These are phyloP conservation scores for Akanthomyces muscarius DNA, from an alignment of 2,329 filamentous ascomycete genomes.

Conservation along the genomic window DNA sequence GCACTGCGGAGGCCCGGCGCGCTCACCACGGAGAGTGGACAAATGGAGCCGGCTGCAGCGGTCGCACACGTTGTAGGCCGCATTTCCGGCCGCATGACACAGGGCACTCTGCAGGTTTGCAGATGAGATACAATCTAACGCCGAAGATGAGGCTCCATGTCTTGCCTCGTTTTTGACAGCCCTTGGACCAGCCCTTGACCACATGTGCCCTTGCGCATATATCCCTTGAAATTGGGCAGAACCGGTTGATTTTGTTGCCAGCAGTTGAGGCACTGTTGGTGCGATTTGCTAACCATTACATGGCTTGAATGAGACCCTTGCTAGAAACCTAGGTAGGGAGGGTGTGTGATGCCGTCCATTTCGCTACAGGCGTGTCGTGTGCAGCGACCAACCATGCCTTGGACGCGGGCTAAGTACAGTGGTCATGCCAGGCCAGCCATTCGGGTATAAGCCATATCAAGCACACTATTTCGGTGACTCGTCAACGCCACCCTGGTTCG, in stretches of 20 bases:
- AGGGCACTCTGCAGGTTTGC: background rate
- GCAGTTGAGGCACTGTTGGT: background rate
- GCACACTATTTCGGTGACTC: slow-evolving; percentile 8
- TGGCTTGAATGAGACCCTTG: no score
- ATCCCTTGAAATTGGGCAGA: background rate
- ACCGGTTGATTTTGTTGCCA: no score
- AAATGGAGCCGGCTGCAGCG: slow-evolving; percentile 6
- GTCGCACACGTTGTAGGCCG: slow-evolving; percentile 12
- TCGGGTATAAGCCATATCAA: slow-evolving; percentile 11
- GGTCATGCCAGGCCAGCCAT: background rate
- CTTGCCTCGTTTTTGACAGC: slow-evolving; percentile 11
- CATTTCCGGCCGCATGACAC: slow-evolving; percentile 15
- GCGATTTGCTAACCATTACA: background rate
- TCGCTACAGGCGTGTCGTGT: background rate
- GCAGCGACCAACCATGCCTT: background rate
- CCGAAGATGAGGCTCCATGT: slow-evolving; percentile 1
- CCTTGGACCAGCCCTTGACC: background rate
- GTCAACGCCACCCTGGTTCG: slow-evolving; percentile 11
- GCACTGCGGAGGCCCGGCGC: background rate
- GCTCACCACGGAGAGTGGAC: background rate
- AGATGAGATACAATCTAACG: slow-evolving; percentile 1
- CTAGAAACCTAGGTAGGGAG: background rate
- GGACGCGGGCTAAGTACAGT: background rate
- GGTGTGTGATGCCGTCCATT: background rate
- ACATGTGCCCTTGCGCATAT: background rate